phyloP scores from a whole-genome alignment of 306 rosid species.

The Corylus heterophylla region DNA sequence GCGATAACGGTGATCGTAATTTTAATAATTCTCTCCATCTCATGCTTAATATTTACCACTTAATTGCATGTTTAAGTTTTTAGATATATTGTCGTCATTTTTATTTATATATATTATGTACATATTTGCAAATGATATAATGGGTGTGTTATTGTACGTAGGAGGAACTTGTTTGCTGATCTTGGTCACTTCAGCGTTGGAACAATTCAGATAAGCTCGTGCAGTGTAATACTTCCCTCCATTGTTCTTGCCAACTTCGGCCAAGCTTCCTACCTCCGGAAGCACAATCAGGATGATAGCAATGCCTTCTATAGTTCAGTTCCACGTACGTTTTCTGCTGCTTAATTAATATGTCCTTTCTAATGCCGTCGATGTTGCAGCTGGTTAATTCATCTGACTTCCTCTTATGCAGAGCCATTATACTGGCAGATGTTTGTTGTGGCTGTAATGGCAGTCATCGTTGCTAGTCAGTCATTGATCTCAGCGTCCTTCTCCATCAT shows the following conservation, averaged over 20 bases:
- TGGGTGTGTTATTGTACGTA: no score
- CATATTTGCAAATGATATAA: no score
- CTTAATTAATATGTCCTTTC: no score
- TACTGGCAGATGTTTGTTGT: conserved; percentile 73
- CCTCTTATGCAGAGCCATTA: conserved; percentile 37
- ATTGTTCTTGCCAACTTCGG: conserved; percentile 11
- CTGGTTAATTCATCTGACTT: no score
- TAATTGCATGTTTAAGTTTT: no score
- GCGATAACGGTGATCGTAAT: conserved; percentile 34
- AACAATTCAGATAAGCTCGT: conserved; percentile 25
- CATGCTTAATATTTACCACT: no score
- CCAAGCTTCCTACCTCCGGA: conserved; percentile 27
- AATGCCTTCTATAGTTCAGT: conserved; percentile 22
- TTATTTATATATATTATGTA: no score
- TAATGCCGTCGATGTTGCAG: no score
- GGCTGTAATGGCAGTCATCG: conserved; percentile 60
- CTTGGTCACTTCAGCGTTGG: conserved; percentile 26
- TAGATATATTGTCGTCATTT: no score
- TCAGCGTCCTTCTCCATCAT: conserved; percentile 71
- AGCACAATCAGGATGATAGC: neutral
- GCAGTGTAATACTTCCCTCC: conserved; percentile 1
- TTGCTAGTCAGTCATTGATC: conserved; percentile 83
- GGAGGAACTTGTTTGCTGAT: conserved; percentile 19
- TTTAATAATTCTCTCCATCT: neutral
- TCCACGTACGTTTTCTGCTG: neutral